Evolutionary conservation across 2,329 filamentous ascomycete species (phyloP).

Genomic region (Cladophialophora carrionii): DNA sequence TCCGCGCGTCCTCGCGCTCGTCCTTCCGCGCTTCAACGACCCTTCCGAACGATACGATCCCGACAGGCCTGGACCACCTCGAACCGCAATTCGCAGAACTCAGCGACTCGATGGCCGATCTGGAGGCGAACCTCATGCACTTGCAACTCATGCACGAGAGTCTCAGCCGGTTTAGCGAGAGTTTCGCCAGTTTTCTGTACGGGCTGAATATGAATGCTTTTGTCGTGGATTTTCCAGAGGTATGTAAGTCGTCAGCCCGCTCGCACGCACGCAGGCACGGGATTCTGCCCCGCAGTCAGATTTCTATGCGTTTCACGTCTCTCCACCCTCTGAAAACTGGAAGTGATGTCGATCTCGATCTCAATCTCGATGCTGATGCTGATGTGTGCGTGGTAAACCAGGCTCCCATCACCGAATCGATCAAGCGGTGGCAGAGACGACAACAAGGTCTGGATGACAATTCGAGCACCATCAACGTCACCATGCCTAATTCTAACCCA

Average conservation of each 20-base stretch:
- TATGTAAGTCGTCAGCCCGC: too few species aligned
- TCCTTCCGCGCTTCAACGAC: conserved; percentile 78
- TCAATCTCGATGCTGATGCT: background rate
- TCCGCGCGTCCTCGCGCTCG: conserved; percentile 85
- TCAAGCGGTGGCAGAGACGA: conserved; percentile 66
- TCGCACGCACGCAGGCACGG: too few species aligned
- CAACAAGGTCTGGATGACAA: conserved; percentile 39
- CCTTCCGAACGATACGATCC: conserved; percentile 55
- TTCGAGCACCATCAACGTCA: conserved; percentile 12
- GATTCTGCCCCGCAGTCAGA: too few species aligned
- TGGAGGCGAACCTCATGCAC: conserved; percentile 97
- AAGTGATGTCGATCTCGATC: too few species aligned
- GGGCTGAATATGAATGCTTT: conserved; percentile 99
- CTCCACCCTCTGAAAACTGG: too few species aligned
- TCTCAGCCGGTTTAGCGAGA: conserved; percentile 88
- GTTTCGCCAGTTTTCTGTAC: conserved; percentile 92
- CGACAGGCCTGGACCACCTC: conserved; percentile 66
- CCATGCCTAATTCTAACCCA: background rate
- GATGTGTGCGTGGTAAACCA: conserved; percentile 43
- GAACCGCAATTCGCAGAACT: conserved; percentile 93
- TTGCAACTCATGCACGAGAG: conserved; percentile 97
- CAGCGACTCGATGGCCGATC: conserved; percentile 88
- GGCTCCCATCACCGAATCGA: conserved; percentile 84
- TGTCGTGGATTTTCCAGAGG: conserved; percentile 96
- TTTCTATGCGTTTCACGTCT: background rate